phyloP scores from a whole-genome alignment of 2,329 filamentous ascomycete species.

The Fusarium caatingaense region DNA sequence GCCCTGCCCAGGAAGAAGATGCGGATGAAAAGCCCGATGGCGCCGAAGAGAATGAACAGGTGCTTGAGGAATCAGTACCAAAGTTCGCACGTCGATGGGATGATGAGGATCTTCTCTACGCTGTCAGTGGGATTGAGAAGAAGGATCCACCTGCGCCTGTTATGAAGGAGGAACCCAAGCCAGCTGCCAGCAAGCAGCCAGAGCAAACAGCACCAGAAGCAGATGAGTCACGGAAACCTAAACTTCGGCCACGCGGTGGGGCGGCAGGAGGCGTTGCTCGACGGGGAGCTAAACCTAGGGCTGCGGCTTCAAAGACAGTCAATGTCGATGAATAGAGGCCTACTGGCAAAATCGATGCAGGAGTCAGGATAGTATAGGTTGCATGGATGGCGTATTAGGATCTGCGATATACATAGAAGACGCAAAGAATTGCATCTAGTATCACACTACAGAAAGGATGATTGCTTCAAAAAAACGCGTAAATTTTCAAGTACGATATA shows the following conservation, averaged over 20 bases:
- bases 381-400: constrained; percentile 42
- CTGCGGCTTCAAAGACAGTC: constrained; percentile 38
- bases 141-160: constrained; percentile 47
- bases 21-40: constrained; percentile 36
- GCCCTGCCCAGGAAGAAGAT: constrained; percentile 28
- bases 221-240: constrained; percentile 47
- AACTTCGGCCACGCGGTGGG: constrained; percentile 43
- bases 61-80: constrained; percentile 54
- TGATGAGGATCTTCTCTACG: constrained; percentile 58
- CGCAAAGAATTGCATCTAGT: constrained; percentile 2
- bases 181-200: constrained; percentile 31
- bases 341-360: not conserved
- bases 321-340: constrained; percentile 9
- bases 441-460: not conserved
- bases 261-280: constrained; percentile 40
- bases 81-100: constrained; percentile 57
- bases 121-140: constrained; percentile 59
- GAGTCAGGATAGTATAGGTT: constrained; percentile 13
- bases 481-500: constrained; percentile 41
- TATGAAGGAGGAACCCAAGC: constrained; percentile 47
- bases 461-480: constrained; percentile 32
- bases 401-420: constrained; percentile 6
- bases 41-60: constrained; percentile 26
- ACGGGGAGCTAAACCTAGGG: constrained; percentile 46
- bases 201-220: constrained; percentile 25